Base-by-base conservation (phyloP, 2,329 filamentous ascomycete species). In the Alternaria arborescens region DNA sequence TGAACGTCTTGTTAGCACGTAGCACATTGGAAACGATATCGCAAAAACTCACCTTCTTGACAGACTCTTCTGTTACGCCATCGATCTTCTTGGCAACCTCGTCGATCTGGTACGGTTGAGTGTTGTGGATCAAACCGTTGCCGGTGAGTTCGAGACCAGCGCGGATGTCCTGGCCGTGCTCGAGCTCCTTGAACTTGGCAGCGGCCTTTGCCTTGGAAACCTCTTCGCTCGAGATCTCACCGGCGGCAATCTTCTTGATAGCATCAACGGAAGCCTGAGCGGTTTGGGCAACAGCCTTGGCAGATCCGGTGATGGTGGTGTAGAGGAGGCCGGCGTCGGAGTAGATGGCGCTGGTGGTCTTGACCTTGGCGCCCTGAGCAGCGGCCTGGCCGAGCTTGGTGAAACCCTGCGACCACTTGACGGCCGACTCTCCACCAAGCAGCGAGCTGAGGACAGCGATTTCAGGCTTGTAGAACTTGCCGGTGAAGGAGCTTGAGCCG, bases 321-420 rank as follows among this genome's bases (percentile, higher is more conserved):
- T 91, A 88, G 69, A 99, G 84, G 48, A 99, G 91, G 74, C 95
- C 94, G 68, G 95, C 92, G 77, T 99, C 95, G 16, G 94, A 97
- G 88, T 97, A 99, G 68, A 90, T 86, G 69, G 89, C 83, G 82
- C 95, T 94, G 74, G 89, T 87, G 66, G 94, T 92, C 38, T 87
- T 85, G 73, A 93, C 87, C 52, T 84, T 86, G 66, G 91, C 87
- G 68, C 88, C 88, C 38, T 89, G 85, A 73, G 88, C 84, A 46
- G 86, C 85, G 58, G 89, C 86, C 85, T 97, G 94, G 77, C 91
- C 87, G 62, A 99, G 88, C 64, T 97, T 86, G 61, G 92, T 94
- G 86, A 97, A 98, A 72, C 95, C 95, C 65, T 92, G 83, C 53
- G 92, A 90, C 94, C 94, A 99, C 86, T 98, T 99, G 85, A 98